Base-by-base conservation (phyloP, 257 asterid genomes). In the Capsicum rhomboideum region DNA sequence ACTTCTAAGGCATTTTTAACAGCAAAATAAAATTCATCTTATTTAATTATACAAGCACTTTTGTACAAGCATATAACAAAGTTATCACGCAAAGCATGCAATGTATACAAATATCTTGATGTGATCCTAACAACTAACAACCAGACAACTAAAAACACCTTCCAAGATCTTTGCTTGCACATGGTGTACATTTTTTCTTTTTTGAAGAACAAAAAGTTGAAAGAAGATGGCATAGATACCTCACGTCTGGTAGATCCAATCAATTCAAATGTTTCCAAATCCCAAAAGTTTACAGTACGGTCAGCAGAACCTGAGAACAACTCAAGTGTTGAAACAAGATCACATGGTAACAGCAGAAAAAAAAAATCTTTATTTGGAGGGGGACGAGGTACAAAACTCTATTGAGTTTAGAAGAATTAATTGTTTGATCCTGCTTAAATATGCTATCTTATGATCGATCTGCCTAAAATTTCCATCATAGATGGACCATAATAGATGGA, bases 231-330 rank as follows among this genome's bases (percentile, higher is more conserved):
- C 83, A 82, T 67, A 78, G 68, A 78, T 87, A 97, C 99, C 98
- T 97, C 98, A 84, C 94, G 93, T 85, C 93, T 89, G 83, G 98
- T 90, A 82, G 99, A 93, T 88, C 98, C 99, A 88, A 95, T 97
- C 97, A 97, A 90, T 92, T 97, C 99, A 89, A 97, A 97, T 58
- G 98, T 97, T 92, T 97, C 99, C 88, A 97, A 89, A 91, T 97
- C 99, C 99, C 99, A 97, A 89, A 97, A 97, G 84, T 97, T 93
- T 37, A 97, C 97, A 55, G 98, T 95, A 86, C 92, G 92, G 89
- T 97, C 99, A 16, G 98, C 99, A 53, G 99, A 97, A 88, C 99
- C 99, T 97, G 93, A 84, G 90, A 86, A 75, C 58, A 72, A 68
- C 21, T 29, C 64, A 77, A 77, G 46, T 77, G 64, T 50, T 77